Base-by-base conservation (phyloP, 208 protist genomes). In the Crithidia sp. region DNA sequence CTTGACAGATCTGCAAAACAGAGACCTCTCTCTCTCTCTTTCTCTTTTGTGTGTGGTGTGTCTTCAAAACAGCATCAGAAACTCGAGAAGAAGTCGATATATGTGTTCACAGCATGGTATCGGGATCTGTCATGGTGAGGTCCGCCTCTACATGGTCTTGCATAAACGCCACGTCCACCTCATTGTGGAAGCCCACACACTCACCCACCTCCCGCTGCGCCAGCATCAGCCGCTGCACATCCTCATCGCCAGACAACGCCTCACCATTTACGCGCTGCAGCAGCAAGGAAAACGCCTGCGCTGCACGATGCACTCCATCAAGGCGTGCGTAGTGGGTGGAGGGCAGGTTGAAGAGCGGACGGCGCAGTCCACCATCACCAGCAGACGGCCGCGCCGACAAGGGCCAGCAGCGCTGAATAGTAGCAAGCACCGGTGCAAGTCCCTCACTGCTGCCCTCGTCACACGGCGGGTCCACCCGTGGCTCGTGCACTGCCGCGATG, bases 131-230 rank as follows among this genome's bases (percentile, higher is more conserved):
- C 7, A 16, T 73, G 2, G 69, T 81, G 16, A 91, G 73, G 52
- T 91, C 86, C 16, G 67, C 62, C 56, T 84, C 79, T 7, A 91
- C 12, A 3, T 88, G 53, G 19, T 71, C 57, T 7, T 63, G 55
- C 54, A 84, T 63, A 49, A 81, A 89, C 45, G 40, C 68, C 52
- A 81, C 65, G 57, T 86, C 77, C 69, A 78, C 77, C 40, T 77
- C 67, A 47, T 74, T 66, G 67, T 78, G 60, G n/a, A 70, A 61
- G 4, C 79, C 67, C 62, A 72, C 59, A n/a, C 59, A 57, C 41
- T 70, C 53, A 41, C 28, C 45, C 56, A 71, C 43, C n/a, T 54
- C 61, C 17, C 40, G 28, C 9, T 49, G 55, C 62, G 54, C 7
- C 58, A 28, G 28, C 43, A 54, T 7, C 5, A 77, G 19, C 8